Percentiles rank a stretch among this genome's conserved stretches.
These are phyloP conservation scores for Ascodesmis nigricans DNA, from an alignment of 495 filamentous ascomycete species.

Conservation along the genomic window DNA sequence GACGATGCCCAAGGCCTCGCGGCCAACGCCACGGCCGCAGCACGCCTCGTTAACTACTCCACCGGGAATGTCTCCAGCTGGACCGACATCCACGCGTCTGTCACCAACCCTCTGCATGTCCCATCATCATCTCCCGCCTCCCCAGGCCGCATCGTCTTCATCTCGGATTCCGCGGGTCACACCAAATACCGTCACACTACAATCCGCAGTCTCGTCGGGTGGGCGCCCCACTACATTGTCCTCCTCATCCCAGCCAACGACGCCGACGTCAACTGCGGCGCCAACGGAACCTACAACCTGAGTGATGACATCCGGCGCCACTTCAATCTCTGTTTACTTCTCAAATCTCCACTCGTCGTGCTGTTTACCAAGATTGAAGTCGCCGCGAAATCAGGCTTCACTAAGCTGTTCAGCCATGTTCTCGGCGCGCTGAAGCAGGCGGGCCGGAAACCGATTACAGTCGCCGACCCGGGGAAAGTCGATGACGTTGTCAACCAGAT, in stretches of 20 bases:
- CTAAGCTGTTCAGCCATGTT: constrained; percentile 44
- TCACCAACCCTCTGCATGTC: neutral
- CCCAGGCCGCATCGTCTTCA: constrained; percentile 54
- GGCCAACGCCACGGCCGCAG: constrained; percentile 14
- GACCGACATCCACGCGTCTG: constrained; percentile 65
- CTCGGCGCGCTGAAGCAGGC: constrained; percentile 56
- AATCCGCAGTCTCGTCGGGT: constrained; percentile 70
- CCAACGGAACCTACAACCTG: constrained; percentile 22
- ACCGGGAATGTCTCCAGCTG: constrained; percentile 72
- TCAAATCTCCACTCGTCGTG: constrained; percentile 52
- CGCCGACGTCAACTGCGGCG: constrained; percentile 27
- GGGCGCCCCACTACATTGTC: constrained; percentile 84
- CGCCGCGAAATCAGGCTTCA: constrained; percentile 46
- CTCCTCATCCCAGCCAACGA: constrained; percentile 69
- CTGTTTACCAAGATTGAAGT: constrained; percentile 82
- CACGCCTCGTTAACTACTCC: constrained; percentile 66
- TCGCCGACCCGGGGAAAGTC: constrained; percentile 33
- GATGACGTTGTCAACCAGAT: constrained; percentile 29
- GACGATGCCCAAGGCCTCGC: constrained; percentile 7
- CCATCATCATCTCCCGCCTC: constrained; percentile 40
- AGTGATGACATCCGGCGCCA: constrained; percentile 57
- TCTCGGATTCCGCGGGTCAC: constrained; percentile 80
- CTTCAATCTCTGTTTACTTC: constrained; percentile 63
- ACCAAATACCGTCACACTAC: constrained; percentile 71
- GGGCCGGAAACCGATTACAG: constrained; percentile 47